These are phyloP conservation scores for Echites panduratus DNA, from an alignment of 257 asterid genomes.

Conservation along the genomic window DNA sequence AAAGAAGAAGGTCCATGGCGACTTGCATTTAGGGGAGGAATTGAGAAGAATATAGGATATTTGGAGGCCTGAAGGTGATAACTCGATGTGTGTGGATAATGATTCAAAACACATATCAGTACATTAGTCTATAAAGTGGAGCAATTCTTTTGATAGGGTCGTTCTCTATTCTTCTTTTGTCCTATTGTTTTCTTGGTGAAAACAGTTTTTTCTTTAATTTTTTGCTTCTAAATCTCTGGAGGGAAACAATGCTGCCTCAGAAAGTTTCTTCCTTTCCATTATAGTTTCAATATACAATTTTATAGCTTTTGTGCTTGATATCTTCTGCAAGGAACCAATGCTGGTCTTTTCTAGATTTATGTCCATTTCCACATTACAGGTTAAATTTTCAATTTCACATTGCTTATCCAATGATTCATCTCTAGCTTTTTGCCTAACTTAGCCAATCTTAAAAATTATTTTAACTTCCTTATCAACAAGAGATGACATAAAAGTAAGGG, in stretches of 20 bases:
- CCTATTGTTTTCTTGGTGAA: not conserved
- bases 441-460: not conserved
- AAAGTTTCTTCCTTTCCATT: too few species aligned
- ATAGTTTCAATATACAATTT: too few species aligned
- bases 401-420: not conserved
- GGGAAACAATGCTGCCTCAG: not conserved
- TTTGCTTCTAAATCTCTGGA: not conserved
- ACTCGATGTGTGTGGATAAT: not conserved
- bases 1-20: too few species aligned
- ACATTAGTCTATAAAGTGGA: not conserved
- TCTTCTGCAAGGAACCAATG: not conserved
- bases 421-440: not conserved
- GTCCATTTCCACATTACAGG: not conserved
- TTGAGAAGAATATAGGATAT: not conserved
- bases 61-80: not conserved
- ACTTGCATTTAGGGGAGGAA: too few species aligned
- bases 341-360: not conserved
- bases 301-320: not conserved
- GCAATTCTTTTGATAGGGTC: not conserved
- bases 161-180: not conserved
- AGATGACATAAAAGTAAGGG: not conserved
- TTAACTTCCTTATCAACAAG: not conserved
- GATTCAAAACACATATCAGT: not conserved
- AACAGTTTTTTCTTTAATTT: not conserved
- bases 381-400: not conserved